phyloP scores from a whole-genome alignment of 2,329 filamentous ascomycete genomes.

The Aspergillus neoniger region DNA sequence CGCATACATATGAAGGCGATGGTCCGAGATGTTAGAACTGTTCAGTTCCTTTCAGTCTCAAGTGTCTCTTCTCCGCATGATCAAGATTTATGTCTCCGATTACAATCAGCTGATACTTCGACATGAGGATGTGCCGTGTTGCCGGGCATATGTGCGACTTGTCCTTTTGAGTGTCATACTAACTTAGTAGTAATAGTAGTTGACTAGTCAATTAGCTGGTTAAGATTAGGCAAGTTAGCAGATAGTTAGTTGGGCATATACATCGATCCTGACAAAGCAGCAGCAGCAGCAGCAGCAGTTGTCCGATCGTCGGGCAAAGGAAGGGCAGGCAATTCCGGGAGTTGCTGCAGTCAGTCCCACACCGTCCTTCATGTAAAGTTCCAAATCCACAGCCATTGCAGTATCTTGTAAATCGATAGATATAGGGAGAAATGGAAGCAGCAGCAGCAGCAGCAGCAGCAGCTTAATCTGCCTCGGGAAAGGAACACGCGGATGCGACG shows the following conservation, averaged over 20 bases:
- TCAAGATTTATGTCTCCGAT: background rate
- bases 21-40: background rate
- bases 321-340: no score
- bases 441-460: conserved; percentile 13
- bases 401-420: background rate
- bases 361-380: background rate
- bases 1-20: background rate
- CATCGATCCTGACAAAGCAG: background rate
- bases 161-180: background rate
- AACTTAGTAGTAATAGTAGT: no score
- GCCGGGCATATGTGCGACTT: background rate
- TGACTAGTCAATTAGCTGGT: no score
- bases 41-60: no score
- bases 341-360: background rate
- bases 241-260: background rate
- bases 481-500: conserved; percentile 11
- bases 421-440: background rate
- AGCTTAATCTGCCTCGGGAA: conserved; percentile 16
- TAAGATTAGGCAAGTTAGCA: background rate
- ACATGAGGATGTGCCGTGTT: background rate
- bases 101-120: background rate
- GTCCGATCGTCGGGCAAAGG: no score
- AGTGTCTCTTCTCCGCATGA: background rate
- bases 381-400: background rate
- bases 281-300: background rate